Conservation (phyloP, 2,329 filamentous ascomycete genomes). For the Exserohilum rostratum region DNA sequence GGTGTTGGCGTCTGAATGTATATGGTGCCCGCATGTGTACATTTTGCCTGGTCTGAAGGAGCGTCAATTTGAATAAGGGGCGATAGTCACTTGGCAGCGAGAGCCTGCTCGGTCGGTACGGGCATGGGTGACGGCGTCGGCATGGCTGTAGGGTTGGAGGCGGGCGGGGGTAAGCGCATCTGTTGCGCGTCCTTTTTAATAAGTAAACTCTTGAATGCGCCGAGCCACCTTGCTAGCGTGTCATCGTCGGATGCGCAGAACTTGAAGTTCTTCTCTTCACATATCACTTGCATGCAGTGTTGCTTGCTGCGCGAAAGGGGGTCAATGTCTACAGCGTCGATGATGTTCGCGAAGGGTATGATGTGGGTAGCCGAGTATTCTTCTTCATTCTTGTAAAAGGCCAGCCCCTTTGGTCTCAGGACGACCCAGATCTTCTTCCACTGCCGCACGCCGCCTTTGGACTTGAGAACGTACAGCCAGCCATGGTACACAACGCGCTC, state of each 20-base stretch:
- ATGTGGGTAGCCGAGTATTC: slow-evolving; percentile 90
- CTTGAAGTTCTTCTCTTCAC: slow-evolving; percentile 73
- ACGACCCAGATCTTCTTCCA: slow-evolving; percentile 98
- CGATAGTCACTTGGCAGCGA: slow-evolving; percentile 9
- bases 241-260: slow-evolving; percentile 76
- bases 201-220: slow-evolving; percentile 86
- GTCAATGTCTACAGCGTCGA: slow-evolving; percentile 92
- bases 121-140: slow-evolving; percentile 17
- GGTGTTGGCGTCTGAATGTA: not conserved
- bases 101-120: slow-evolving; percentile 12
- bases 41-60: not conserved
- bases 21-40: slow-evolving; percentile 14
- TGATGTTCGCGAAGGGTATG: slow-evolving; percentile 75
- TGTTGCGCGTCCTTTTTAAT: slow-evolving; percentile 65
- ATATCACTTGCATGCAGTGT: slow-evolving; percentile 90
- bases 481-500: slow-evolving; percentile 95
- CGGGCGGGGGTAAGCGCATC: slow-evolving; percentile 26
- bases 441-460: slow-evolving; percentile 80
- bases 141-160: slow-evolving; percentile 15
- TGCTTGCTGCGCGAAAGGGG: slow-evolving; percentile 82
- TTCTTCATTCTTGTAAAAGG: slow-evolving; percentile 88
- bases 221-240: slow-evolving; percentile 79
- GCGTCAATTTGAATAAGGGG: not conserved
- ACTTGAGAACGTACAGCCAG: slow-evolving; percentile 83
- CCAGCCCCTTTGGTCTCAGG: slow-evolving; percentile 80